Evolutionary conservation across 306 rosid genomes (phyloP).

Genomic region (Macrotyloma uniflorum): DNA sequence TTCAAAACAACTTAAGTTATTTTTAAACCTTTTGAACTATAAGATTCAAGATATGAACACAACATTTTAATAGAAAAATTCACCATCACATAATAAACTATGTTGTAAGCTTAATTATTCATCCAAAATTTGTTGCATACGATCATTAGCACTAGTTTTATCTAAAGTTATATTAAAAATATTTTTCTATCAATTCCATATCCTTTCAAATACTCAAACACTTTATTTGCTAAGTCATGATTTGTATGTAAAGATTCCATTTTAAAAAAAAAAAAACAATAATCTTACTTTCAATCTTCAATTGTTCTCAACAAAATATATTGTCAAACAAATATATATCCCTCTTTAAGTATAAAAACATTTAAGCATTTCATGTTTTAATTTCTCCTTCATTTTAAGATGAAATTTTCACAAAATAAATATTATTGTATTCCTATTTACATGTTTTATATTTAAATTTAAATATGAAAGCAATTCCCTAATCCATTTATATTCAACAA

Average conservation of each 20-base stretch:
- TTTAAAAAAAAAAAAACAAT: too few relatives aligned
- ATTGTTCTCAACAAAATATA: too few relatives aligned
- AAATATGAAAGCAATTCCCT: too few relatives aligned
- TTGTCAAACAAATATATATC: background rate
- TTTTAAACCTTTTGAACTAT: background rate
- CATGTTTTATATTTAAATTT: background rate
- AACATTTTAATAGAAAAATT: too few relatives aligned
- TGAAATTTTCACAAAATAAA: background rate
- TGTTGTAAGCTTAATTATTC: too few relatives aligned
- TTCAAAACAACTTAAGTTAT: background rate
- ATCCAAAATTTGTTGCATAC: too few relatives aligned
- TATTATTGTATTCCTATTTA: too few relatives aligned
- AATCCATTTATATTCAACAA: background rate
- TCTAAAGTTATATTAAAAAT: background rate
- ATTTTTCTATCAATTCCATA: background rate
- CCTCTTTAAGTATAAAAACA: too few relatives aligned
- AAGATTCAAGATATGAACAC: background rate
- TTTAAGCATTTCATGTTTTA: too few relatives aligned
- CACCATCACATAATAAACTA: background rate
- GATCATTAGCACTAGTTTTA: too few relatives aligned
- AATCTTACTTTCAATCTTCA: background rate
- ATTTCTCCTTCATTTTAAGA: background rate
- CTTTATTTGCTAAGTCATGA: background rate
- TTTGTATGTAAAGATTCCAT: background rate
- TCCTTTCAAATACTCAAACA: too few relatives aligned